phyloP scores from a whole-genome alignment of 257 asterid genomes.

The Solanum corneliomulleri region DNA sequence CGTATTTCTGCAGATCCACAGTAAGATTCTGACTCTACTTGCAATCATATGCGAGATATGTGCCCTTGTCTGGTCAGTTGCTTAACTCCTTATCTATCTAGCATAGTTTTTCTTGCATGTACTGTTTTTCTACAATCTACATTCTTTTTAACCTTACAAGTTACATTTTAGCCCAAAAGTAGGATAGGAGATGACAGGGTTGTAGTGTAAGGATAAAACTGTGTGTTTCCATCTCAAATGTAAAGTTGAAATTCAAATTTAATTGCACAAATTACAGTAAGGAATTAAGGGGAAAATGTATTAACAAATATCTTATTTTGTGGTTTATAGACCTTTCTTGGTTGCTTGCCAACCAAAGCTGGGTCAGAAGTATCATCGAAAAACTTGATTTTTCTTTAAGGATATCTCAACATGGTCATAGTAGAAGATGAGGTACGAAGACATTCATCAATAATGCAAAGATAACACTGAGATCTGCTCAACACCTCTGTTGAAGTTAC shows the following conservation, averaged over 20 bases:
- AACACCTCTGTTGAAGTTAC: background rate
- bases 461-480: background rate
- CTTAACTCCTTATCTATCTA: constrained; percentile 5
- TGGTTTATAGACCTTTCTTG: background rate
- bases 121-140: background rate
- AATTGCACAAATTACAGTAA: background rate
- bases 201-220: background rate
- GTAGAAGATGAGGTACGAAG: background rate
- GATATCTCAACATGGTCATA: background rate
- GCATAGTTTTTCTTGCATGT: background rate
- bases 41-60: constrained; percentile 80
- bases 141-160: background rate
- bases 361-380: background rate
- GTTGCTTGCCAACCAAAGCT: background rate
- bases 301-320: background rate
- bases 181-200: background rate
- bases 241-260: background rate
- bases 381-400: background rate
- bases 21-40: constrained; percentile 68
- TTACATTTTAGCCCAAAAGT: background rate
- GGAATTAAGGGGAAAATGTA: background rate
- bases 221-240: background rate
- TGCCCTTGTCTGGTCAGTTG: constrained; percentile 82
- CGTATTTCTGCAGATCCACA: constrained; percentile 64
- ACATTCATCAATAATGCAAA: background rate